phyloP scores from a whole-genome alignment of 2,329 filamentous ascomycete genomes.

The Scedosporium aurantiacum region DNA sequence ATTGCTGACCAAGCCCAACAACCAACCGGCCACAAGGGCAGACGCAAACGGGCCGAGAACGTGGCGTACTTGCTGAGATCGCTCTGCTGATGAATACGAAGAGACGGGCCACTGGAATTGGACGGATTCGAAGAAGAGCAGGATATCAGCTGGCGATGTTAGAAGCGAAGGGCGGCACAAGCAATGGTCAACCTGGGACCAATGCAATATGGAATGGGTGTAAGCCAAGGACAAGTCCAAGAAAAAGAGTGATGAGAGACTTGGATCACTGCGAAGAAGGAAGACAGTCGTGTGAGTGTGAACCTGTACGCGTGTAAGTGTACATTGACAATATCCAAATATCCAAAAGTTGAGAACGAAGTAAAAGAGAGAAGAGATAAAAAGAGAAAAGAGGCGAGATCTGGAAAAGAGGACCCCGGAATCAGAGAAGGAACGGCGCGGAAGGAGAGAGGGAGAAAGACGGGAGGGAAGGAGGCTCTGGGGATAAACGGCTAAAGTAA shows the following conservation, averaged over 20 bases:
- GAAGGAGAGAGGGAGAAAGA: neutral
- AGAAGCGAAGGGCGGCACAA: neutral
- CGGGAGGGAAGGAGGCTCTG: neutral
- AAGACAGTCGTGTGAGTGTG: neutral
- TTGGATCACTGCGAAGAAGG: neutral
- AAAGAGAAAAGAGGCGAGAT: neutral
- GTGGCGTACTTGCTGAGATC: neutral
- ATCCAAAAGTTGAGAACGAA: neutral
- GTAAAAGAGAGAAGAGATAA: neutral
- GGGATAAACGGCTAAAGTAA: slow-evolving; percentile 1
- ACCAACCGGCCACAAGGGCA: neutral
- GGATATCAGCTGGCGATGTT: neutral
- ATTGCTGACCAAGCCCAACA: neutral
- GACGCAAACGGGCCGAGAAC: neutral
- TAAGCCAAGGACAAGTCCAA: neutral
- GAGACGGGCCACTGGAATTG: neutral
- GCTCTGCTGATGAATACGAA: neutral
- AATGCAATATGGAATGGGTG: neutral
- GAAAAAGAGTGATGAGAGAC: neutral
- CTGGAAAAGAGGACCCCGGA: neutral
- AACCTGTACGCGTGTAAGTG: neutral
- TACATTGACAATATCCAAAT: neutral
- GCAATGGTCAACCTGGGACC: neutral
- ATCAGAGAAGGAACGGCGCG: neutral
- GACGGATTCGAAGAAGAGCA: neutral